These are phyloP conservation scores for Prunus padus DNA, from an alignment of 306 rosid species.

Conservation along the genomic window DNA sequence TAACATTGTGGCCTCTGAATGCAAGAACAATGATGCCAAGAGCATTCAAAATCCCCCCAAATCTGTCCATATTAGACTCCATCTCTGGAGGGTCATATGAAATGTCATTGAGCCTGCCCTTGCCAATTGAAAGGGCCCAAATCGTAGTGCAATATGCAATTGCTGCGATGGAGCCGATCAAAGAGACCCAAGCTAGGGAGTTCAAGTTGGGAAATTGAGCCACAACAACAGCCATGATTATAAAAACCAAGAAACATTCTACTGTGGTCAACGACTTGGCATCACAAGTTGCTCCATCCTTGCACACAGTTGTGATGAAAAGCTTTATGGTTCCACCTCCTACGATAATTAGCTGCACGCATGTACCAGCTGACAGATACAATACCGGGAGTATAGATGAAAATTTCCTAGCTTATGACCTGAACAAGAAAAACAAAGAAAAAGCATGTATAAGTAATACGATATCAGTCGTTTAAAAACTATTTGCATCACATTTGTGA, in stretches of 20 bases:
- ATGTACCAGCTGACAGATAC: constrained; percentile 60
- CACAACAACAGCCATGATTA: constrained; percentile 4
- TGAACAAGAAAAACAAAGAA: not conserved
- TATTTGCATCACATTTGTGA: not conserved
- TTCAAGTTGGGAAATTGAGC: constrained; percentile 15
- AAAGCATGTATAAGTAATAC: too few species aligned
- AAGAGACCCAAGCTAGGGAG: constrained; percentile 6
- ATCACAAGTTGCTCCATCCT: constrained; percentile 7
- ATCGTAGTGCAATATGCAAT: constrained; percentile 9
- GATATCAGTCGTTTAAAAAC: not conserved
- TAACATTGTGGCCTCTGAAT: constrained; percentile 69
- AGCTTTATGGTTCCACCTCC: constrained; percentile 38
- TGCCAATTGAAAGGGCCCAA: constrained; percentile 13
- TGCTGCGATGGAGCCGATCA: not conserved
- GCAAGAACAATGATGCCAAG: constrained; percentile 50
- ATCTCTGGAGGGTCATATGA: not conserved
- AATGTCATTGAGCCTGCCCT: not conserved
- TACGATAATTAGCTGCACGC: constrained; percentile 49
- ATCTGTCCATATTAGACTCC: constrained; percentile 11
- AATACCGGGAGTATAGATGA: constrained; percentile 45
- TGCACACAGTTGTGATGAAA: constrained; percentile 7
- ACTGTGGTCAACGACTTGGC: not conserved
- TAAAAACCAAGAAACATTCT: constrained; percentile 8
- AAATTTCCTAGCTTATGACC: constrained; percentile 45
- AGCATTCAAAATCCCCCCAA: constrained; percentile 36